These are phyloP conservation scores for Hericium erinaceus DNA, from an alignment of 768 basidiomycete species.

Conservation along the genomic window DNA sequence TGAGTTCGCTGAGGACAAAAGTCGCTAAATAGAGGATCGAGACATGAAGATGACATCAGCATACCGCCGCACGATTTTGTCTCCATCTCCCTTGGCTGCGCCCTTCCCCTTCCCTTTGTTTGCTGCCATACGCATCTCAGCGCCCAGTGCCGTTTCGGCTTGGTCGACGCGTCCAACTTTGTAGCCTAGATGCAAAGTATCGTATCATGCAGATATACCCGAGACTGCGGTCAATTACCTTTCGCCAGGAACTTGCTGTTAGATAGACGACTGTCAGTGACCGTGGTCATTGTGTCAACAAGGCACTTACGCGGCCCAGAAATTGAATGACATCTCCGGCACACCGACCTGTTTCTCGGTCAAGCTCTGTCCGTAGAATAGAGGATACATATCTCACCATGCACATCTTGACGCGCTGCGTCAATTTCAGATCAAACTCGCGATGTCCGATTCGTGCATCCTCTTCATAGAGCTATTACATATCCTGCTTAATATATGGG, in stretches of 20 bases:
- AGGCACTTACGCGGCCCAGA: slow-evolving; percentile 73
- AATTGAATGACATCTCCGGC: slow-evolving; percentile 88
- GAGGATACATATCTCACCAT: slow-evolving; percentile 53
- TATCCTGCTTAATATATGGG: neutral
- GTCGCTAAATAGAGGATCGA: neutral
- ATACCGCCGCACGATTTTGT: slow-evolving; percentile 84
- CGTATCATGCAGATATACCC: neutral
- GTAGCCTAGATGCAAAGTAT: slow-evolving; percentile 43
- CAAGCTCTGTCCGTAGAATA: neutral
- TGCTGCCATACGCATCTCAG: slow-evolving; percentile 87
- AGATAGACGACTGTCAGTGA: slow-evolving; percentile 3
- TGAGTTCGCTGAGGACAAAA: slow-evolving; percentile 55
- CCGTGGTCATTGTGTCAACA: neutral
- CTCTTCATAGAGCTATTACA: slow-evolving; percentile 73
- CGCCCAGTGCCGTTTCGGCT: slow-evolving; percentile 92
- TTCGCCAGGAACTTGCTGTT: slow-evolving; percentile 75
- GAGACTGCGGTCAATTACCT: too few species aligned
- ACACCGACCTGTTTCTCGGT: slow-evolving; percentile 66
- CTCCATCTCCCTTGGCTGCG: slow-evolving; percentile 46
- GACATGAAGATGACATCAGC: neutral
- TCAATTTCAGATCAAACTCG: slow-evolving; percentile 91
- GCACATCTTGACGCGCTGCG: slow-evolving; percentile 93
- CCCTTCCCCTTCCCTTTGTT: slow-evolving; percentile 44
- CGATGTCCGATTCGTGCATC: slow-evolving; percentile 90
- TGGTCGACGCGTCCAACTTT: slow-evolving; percentile 97